Conservation (phyloP, 345 rosid genomes). For the Rubroshorea leprosula region DNA sequence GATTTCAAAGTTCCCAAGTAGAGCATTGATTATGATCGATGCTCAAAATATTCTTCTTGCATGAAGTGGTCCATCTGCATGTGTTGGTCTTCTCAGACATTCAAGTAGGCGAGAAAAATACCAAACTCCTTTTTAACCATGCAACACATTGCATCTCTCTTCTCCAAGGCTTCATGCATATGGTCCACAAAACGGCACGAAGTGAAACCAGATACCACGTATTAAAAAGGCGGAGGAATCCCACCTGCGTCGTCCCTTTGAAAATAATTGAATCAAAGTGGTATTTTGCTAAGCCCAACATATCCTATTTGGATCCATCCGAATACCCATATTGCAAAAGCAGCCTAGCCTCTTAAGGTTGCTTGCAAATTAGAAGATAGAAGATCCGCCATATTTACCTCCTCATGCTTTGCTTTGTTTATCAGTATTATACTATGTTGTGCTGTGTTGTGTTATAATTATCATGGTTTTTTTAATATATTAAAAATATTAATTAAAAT, state of each 20-base stretch:
- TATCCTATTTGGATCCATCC: not conserved
- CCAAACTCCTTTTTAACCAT: not conserved
- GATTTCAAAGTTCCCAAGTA: too few relatives aligned
- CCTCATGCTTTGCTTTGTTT: slow-evolving; percentile 10
- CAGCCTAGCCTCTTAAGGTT: slow-evolving; percentile 3
- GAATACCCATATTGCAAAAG: not conserved
- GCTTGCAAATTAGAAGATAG: slow-evolving; percentile 25
- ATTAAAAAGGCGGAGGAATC: not conserved
- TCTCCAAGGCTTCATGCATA: not conserved
- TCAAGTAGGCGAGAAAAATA: not conserved
- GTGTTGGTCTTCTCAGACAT: too few relatives aligned
- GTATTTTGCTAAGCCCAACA: too few relatives aligned
- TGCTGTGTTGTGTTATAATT: too few relatives aligned
- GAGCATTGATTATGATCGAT: too few relatives aligned
- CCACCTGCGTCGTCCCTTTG: not conserved
- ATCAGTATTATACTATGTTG: too few relatives aligned
- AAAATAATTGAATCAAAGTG: not conserved
- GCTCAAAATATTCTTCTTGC: too few relatives aligned
- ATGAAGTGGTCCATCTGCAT: too few relatives aligned
- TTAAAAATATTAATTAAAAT: too few relatives aligned
- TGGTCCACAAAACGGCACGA: not conserved
- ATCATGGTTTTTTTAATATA: too few relatives aligned
- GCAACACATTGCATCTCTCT: too few relatives aligned
- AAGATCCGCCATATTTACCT: slow-evolving; percentile 23
- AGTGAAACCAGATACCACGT: not conserved